These are phyloP conservation scores for Cynanchum wilfordii DNA, from an alignment of 257 asterid genomes.

Conservation along the genomic window DNA sequence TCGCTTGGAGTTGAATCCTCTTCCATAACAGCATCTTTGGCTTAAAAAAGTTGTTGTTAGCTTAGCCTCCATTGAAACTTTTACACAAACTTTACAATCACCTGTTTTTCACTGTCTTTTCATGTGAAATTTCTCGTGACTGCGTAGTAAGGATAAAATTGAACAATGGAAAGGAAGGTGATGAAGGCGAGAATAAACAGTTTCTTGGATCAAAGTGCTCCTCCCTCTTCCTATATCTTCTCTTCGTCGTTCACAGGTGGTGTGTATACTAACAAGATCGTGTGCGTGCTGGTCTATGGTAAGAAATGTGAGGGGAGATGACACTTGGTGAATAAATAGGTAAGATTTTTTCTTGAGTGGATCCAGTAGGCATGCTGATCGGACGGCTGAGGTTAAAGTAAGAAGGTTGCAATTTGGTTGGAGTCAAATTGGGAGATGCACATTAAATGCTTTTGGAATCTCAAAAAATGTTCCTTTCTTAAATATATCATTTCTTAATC, in stretches of 20 bases:
- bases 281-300: not conserved
- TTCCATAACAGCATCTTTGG: slow-evolving; percentile 38
- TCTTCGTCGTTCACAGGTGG: not conserved
- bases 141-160: not conserved
- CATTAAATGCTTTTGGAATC: not conserved
- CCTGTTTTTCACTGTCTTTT: not conserved
- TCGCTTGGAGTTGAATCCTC: slow-evolving; percentile 24
- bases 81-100: slow-evolving; percentile 6
- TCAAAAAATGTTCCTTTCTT: not conserved
- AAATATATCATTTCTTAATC: not conserved
- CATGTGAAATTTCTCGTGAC: not conserved
- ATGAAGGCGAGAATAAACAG: slow-evolving; percentile 23
- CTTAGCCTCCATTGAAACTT: slow-evolving; percentile 54
- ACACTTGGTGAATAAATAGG: not conserved
- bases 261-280: not conserved
- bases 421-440: not conserved
- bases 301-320: not conserved
- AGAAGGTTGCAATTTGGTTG: not conserved
- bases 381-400: not conserved
- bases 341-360: not conserved
- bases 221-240: not conserved
- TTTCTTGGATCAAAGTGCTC: slow-evolving; percentile 50
- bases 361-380: not conserved
- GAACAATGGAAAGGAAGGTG: not conserved
- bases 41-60: slow-evolving; percentile 48